phyloP scores from a whole-genome alignment of 768 basidiomycete species.

The Trametes cingulata region DNA sequence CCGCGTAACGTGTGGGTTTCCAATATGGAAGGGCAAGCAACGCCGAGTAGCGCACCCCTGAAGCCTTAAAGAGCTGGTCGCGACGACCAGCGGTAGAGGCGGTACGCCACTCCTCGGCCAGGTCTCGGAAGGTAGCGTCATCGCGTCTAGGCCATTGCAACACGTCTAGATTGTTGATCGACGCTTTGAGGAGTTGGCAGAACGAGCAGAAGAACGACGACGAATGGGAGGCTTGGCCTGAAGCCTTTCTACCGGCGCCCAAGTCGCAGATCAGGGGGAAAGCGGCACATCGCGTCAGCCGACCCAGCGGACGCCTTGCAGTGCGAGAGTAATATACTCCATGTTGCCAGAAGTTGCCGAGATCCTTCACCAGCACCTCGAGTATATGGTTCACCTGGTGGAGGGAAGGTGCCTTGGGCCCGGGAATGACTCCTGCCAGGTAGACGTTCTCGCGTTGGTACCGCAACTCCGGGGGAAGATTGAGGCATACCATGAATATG shows the following conservation, averaged over 20 bases:
- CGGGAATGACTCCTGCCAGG: slow-evolving; percentile 26
- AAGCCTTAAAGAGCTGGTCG: background rate
- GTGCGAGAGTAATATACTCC: background rate
- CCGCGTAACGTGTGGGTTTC: background rate
- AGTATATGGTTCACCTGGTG: slow-evolving; percentile 22
- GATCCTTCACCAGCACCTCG: background rate
- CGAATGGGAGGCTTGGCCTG: background rate
- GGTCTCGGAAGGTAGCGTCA: background rate
- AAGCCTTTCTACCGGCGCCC: background rate
- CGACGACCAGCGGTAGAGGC: background rate
- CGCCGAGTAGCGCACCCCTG: background rate
- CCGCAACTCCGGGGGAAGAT: slow-evolving; percentile 33
- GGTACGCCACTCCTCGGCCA: background rate
- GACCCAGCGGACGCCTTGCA: background rate
- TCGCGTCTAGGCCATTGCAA: background rate
- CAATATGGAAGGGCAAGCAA: background rate
- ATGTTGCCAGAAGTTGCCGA: background rate
- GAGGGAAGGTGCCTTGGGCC: slow-evolving; percentile 28
- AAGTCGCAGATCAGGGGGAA: background rate
- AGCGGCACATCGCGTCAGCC: background rate
- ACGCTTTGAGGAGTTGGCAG: background rate
- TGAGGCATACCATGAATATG: slow-evolving; percentile 36
- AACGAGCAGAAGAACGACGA: background rate
- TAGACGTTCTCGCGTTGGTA: slow-evolving; percentile 39
- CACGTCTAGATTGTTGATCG: background rate